A percentile compares a stretch with the other conserved stretches of the same genome.
Evolutionary conservation across 2,329 filamentous ascomycete species (phyloP).

Genomic region (Ambrosiella xylebori): DNA sequence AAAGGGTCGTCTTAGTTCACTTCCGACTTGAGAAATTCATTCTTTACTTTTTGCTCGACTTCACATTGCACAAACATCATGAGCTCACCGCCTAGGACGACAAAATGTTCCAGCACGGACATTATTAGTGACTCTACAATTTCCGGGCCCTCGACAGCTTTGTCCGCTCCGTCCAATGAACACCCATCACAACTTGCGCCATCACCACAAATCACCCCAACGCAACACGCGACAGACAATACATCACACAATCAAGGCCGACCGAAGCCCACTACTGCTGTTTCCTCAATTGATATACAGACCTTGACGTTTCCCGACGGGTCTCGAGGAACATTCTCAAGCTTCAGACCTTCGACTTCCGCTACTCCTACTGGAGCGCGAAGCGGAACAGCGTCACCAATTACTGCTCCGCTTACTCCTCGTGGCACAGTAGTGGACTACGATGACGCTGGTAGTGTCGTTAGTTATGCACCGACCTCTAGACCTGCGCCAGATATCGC

Average conservation of each 20-base stretch:
- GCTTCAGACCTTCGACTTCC: constrained; percentile 20
- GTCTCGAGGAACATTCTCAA: constrained; percentile 45
- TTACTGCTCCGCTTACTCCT: constrained; percentile 12
- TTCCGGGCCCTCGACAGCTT: not conserved
- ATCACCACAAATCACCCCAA: not conserved
- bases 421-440: constrained; percentile 22
- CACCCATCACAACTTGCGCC: not conserved
- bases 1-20: not conserved
- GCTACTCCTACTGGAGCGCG: constrained; percentile 21
- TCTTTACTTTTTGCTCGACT: too few species aligned
- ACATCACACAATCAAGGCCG: constrained; percentile 16
- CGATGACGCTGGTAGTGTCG: constrained; percentile 48
- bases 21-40: not conserved
- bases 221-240: not conserved
- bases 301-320: constrained; percentile 57
- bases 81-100: not conserved
- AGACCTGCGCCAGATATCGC: constrained; percentile 55
- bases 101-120: not conserved
- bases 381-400: constrained; percentile 27
- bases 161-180: not conserved
- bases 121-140: not conserved
- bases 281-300: constrained; percentile 67
- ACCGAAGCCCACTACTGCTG: constrained; percentile 63
- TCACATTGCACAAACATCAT: not conserved
- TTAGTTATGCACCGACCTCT: constrained; percentile 47